Evolutionary conservation across 2,329 filamentous ascomycete genomes (phyloP).

Genomic region (Trichoderma sp.): DNA sequence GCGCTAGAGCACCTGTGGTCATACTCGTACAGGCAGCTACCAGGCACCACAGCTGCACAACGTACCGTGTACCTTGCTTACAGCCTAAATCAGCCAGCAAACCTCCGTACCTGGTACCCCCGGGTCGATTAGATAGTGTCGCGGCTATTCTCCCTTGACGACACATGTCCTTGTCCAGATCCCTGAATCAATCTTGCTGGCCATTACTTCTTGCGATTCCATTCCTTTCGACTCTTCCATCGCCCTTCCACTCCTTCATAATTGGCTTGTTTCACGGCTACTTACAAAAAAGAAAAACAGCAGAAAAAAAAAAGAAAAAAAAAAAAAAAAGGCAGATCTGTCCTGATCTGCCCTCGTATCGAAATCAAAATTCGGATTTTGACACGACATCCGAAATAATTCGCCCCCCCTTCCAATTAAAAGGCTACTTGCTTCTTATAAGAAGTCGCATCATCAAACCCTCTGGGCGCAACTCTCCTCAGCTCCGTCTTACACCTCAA

Average conservation of each 20-base stretch:
- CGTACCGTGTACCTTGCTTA: not conserved
- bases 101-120: not conserved
- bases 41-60: not conserved
- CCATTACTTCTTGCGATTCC: not conserved
- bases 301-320: not conserved
- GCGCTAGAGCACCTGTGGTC: not conserved
- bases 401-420: not conserved
- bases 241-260: not conserved
- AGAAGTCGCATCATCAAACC: constrained; percentile 2
- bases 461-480: not conserved
- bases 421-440: not conserved
- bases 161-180: constrained; percentile 34
- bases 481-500: not conserved
- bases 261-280: not conserved
- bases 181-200: constrained; percentile 15
- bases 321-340: constrained; percentile 23
- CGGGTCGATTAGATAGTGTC: constrained; percentile 2
- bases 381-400: constrained; percentile 4
- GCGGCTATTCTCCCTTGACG: constrained; percentile 20
- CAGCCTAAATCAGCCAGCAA: not conserved
- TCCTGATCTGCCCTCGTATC: constrained; percentile 18
- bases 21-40: not conserved
- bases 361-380: not conserved
- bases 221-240: not conserved
- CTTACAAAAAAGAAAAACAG: not conserved